These are phyloP conservation scores for Zhuliangozyma blackwelliae DNA, from an alignment of 1,139 yeast species.

Conservation along the genomic window DNA sequence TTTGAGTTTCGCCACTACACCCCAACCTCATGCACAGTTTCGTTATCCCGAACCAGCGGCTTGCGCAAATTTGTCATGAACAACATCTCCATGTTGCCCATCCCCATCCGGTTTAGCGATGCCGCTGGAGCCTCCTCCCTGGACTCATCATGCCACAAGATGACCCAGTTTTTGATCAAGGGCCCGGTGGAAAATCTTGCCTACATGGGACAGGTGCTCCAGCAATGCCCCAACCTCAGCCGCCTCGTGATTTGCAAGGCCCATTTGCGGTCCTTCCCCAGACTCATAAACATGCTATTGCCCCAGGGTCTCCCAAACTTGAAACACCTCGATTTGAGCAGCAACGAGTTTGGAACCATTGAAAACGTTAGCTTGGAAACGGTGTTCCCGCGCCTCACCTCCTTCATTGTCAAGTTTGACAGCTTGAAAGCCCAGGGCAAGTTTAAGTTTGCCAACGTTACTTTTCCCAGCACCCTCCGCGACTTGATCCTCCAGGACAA, in stretches of 20 bases:
- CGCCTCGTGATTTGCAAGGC: conserved; percentile 2
- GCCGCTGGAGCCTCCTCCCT: no score
- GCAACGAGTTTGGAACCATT: conserved; percentile 8
- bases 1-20: conserved; percentile 8
- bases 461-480: conserved; percentile 4
- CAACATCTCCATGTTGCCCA: conserved; percentile 6
- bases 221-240: conserved; percentile 2
- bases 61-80: conserved; percentile 2
- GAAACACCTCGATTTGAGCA: conserved; percentile 5
- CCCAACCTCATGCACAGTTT: conserved; percentile 4
- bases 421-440: conserved; percentile 2
- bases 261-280: conserved; percentile 1
- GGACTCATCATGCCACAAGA: not conserved
- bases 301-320: conserved; percentile 5
- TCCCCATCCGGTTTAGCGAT: not conserved
- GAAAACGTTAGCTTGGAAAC: conserved; percentile 3
- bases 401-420: conserved; percentile 9
- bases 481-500: conserved; percentile 7
- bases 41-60: not conserved
- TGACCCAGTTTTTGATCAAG: conserved; percentile 2
- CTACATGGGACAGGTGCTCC: conserved; percentile 1
- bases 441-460: conserved; percentile 5
- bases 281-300: conserved; percentile 1
- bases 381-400: conserved; percentile 6
- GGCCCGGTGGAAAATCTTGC: conserved; percentile 5